Base-by-base conservation (phyloP, 108 stramenopile species). In the Discostella stelligeroides region DNA sequence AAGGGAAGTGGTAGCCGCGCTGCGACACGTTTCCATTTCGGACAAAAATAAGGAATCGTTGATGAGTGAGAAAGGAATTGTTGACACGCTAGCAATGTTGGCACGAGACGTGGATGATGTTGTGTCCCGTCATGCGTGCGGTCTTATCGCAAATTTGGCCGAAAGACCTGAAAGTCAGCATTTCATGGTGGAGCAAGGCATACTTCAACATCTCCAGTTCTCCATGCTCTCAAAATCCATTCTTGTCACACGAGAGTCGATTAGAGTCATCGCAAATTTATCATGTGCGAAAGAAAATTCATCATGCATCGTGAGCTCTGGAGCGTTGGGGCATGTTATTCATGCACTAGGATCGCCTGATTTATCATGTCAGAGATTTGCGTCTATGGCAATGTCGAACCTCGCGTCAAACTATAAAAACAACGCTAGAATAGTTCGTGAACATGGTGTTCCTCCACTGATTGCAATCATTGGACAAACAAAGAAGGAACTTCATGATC, bases 21-120 rank as follows among this genome's bases (percentile, higher is more conserved):
- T 94, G 25, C 86, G 89, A 23, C 91, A 92, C 73, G 73, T 93
- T 47, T 70, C 85, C 34, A 61, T 93, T 29, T 70, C 82, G 0
- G 89, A 94, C 75, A 84, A 91, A 71, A 94, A 89, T 71, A 94
- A 92, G 72, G 74, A 63, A 63, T 83, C 86, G 72, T 72, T 94
- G 7, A 75, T 85, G 82, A 79, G 70, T 51, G 61, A 85, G 48
- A 86, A 70, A 27, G 85, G 86, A 9, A 54, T 94, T 46, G 24
- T 54, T 29, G 66, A 84, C 13, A 68, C 82, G n/a, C 62, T 94
- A 41, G 80, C 93, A 1, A 65, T 82, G n/a, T 84, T 94, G 43
- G 85, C 90, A 37, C 56, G 83, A 25, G 79, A 82, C 73, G 61
- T 82, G 56, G 89, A 91, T 62, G 64, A 62, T 57, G 86, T 84